Evolutionary conservation across 805 yeast genomes (phyloP), one percentile per base, ranked within the genome.

Genomic region (Metschnikowia cerradonensis): DNA sequence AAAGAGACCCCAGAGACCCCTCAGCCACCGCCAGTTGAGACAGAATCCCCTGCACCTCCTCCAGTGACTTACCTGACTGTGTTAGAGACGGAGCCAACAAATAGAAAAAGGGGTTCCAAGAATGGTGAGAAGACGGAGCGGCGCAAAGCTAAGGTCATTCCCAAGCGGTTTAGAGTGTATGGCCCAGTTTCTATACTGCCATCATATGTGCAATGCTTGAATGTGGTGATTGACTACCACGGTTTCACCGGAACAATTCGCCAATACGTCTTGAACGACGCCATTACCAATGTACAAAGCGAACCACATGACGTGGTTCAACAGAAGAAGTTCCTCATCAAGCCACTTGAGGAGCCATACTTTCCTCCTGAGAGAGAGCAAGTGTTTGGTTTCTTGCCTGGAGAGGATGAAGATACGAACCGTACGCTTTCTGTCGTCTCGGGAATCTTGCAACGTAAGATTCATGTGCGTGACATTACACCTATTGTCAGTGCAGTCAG

Each of bases 161-260:
- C 57, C 2, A 40, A 26, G 6, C 48, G 58, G n/a, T 55, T 53
- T 43, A 47, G 32, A 19, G 31, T 48, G 6, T 34, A 26, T 22
- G 53, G 57, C 6, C 36, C 42, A 4, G 55, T 55, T 15, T 42
- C 52, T 3, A 41, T 55, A 6, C 13, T 33, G 11, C 53, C 53
- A 3, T 57, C 64, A 1, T 47, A 51, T 3, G 58, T 61, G 5
- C 62, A 60, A 35, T 62, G 67, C 38, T 51, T 62, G 22, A 52
- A 53, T 15, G 54, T 63, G 13, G 58, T 54, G 17, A 55, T 62
- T 15, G 59, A 61, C 46, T 62, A 63, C 46, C 53, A 55, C 34
- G 61, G 61, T 1, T 59, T 56, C 43, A 52, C 59, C 20, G 66
- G 66, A 2, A 41, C 34, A 6, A 57, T 60, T 36, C 43, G 37